phyloP scores from a whole-genome alignment of 768 basidiomycete species.

The Suillus placidus region DNA sequence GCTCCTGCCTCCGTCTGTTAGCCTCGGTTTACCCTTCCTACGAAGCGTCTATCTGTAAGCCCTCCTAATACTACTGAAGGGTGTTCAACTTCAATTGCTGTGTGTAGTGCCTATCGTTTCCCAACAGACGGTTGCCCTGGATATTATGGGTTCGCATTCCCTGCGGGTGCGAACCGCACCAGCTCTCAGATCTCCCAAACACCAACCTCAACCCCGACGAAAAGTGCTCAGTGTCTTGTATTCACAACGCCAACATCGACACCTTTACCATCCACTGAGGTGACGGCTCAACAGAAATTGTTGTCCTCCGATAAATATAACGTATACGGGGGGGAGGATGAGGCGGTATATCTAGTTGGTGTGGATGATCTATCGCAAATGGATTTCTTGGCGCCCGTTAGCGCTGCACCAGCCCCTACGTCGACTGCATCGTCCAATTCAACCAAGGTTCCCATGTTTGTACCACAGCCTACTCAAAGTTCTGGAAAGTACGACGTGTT shows the following conservation, averaged over 20 bases:
- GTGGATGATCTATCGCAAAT: slow-evolving; percentile 22
- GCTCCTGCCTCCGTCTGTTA: slow-evolving; percentile 14
- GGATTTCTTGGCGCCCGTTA: not conserved
- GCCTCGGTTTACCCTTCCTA: slow-evolving; percentile 31
- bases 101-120: slow-evolving; percentile 34
- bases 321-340: slow-evolving; percentile 22
- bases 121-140: slow-evolving; percentile 32
- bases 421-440: not conserved
- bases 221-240: slow-evolving; percentile 27
- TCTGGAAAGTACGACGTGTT: slow-evolving; percentile 21
- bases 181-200: slow-evolving; percentile 30
- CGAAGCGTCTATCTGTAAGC: slow-evolving; percentile 36
- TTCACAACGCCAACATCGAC: slow-evolving; percentile 32
- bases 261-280: slow-evolving; percentile 20
- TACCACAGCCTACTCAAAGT: not conserved
- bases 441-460: not conserved
- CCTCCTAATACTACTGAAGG: not conserved
- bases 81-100: not conserved
- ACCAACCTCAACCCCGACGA: slow-evolving; percentile 30
- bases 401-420: not conserved
- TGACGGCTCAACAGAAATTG: slow-evolving; percentile 18
- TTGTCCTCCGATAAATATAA: slow-evolving; percentile 14
- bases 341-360: slow-evolving; percentile 20
- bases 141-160: slow-evolving; percentile 37
- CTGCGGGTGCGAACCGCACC: slow-evolving; percentile 30